Conservation (phyloP, 164 flowering plant genomes). For the Dillenia turbinata region DNA sequence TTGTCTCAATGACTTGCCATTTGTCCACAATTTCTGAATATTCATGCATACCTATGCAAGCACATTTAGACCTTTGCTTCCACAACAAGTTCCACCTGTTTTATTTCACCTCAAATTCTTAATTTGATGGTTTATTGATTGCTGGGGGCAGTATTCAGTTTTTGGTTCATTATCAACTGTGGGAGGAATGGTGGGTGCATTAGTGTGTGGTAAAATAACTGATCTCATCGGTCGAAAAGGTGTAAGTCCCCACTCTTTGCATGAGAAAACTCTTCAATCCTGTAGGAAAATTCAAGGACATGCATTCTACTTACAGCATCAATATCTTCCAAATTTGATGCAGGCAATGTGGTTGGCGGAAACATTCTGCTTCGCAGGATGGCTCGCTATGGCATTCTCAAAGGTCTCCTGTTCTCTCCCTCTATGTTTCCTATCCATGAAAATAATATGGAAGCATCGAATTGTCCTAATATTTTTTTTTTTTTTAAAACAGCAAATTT, state of each 20-base stretch:
- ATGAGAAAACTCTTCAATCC: neutral
- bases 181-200: conserved; percentile 68
- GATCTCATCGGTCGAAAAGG: conserved; percentile 56
- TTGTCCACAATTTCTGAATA: too few species aligned
- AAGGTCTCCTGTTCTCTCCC: conserved; percentile 23
- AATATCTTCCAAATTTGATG: neutral
- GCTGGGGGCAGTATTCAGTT: conserved; percentile 52
- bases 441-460: too few species aligned
- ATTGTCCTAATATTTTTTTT: too few species aligned
- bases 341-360: conserved; percentile 52
- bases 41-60: too few species aligned
- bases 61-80: too few species aligned
- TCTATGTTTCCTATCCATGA: too few species aligned
- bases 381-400: conserved; percentile 44
- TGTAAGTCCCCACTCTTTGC: conserved; percentile 28
- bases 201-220: conserved; percentile 51
- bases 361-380: conserved; percentile 40
- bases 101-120: too few species aligned
- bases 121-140: too few species aligned
- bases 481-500: too few species aligned
- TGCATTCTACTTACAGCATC: neutral
- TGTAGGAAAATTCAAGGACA: neutral
- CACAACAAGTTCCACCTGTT: too few species aligned
- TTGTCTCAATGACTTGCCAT: too few species aligned
- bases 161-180: conserved; percentile 63